Base-by-base conservation (phyloP, 768 basidiomycete genomes). In the Postia placenta region DNA sequence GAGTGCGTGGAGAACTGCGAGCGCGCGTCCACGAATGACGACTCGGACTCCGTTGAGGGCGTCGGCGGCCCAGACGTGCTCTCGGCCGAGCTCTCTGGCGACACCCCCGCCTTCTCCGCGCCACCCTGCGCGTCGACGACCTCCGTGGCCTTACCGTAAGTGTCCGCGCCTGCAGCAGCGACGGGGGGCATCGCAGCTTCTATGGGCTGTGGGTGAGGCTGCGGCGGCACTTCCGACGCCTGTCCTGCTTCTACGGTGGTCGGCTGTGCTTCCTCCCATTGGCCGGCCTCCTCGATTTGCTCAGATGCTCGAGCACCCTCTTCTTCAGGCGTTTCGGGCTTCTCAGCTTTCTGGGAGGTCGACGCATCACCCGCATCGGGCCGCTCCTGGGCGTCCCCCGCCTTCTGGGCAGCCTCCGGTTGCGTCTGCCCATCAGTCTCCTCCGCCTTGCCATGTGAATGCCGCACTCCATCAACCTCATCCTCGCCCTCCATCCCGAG, bases 371-470 rank as follows among this genome's bases (percentile, higher is more conserved):
- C 12, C n/a, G 35, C 33, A 19, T 30, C 19, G 20, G 17, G 14
- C 24, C 22, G 17, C 45, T 42, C 33, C 43, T 41, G 41, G 20
- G 47, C 39, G 39, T 33, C 27, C 39, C 45, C 30, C 49, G 20
- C 19, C 19, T 47, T 20, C 47, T 22, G 37, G 30, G 44, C 48
- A 14, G 19, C 45, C 24, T 41, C 45, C 17, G 24, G 14, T 23
- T 42, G 17, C 20, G 38, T 23, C 6, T 26, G 36, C 22, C 33
- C 14, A 3, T 38, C 4, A 40, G 45, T 44, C 26, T 50, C 50
- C 14, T 51, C 48, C 14, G 58, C 40, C 50, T 60, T 57, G 7
- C 54, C 57, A 1, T n/a, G n/a, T 52, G 50, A 5, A 50, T 6
- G 40, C 7, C 42, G 42, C n/a, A 27, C 45, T 4, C 19, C 14